Evolutionary conservation across 768 basidiomycete species (phyloP).

Genomic region (Russula sp.): DNA sequence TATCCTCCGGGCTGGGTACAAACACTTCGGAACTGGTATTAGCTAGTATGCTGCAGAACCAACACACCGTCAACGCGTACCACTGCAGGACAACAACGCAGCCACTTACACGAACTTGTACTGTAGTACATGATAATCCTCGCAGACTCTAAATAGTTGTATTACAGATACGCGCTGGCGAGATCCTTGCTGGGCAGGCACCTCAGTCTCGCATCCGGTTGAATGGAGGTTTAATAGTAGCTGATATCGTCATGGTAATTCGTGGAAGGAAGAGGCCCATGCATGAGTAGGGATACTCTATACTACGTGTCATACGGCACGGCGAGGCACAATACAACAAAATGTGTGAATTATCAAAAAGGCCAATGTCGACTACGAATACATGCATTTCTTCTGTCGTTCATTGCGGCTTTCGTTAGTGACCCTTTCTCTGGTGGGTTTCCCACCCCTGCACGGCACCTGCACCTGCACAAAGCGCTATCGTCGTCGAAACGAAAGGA

Average conservation of each 20-base stretch:
- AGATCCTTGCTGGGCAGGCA: no score
- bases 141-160: no score
- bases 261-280: not conserved
- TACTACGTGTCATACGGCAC: not conserved
- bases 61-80: no score
- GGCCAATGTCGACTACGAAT: not conserved
- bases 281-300: not conserved
- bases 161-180: no score
- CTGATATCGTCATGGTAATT: not conserved
- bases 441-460: not conserved
- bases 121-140: no score
- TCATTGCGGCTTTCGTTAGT: slow-evolving; percentile 1
- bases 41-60: no score
- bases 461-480: not conserved
- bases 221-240: not conserved
- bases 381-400: slow-evolving; percentile 5
- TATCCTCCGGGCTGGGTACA: no score
- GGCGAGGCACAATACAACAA: not conserved
- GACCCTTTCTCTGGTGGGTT: not conserved
- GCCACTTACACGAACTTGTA: no score
- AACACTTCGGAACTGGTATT: no score
- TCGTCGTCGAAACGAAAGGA: slow-evolving; percentile 14
- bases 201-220: no score
- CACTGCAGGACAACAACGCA: no score
- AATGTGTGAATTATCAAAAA: not conserved